Evolutionary conservation across 106 monocot genomes (phyloP).

Genomic region (Dendrobium chrysotoxum): DNA sequence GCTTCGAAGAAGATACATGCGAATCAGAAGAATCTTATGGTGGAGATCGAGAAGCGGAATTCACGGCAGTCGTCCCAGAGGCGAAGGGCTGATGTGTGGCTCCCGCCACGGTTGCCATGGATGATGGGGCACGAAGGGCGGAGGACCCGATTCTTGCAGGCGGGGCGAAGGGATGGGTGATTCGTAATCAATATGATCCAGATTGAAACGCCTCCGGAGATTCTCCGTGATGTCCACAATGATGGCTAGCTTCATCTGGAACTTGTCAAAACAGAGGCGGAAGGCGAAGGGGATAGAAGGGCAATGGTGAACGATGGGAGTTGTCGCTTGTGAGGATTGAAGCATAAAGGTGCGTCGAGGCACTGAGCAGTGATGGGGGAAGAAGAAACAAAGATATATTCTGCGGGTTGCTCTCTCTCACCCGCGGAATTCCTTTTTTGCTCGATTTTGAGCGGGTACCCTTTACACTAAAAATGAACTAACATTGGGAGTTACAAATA

Average conservation of each 20-base stretch:
- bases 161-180: slow-evolving; percentile 27
- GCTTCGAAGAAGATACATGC: too few relatives aligned
- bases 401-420: too few relatives aligned
- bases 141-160: slow-evolving; percentile 28
- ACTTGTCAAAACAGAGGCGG: slow-evolving; percentile 3
- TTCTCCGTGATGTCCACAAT: slow-evolving; percentile 36
- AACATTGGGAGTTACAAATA: too few relatives aligned
- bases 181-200: slow-evolving; percentile 26
- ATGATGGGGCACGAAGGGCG: slow-evolving; percentile 13
- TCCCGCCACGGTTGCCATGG: slow-evolving; percentile 41
- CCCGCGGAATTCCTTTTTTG: too few relatives aligned
- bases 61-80: neutral
- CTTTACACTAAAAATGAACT: too few relatives aligned
- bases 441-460: too few relatives aligned
- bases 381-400: too few relatives aligned
- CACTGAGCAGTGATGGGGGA: slow-evolving; percentile 5
- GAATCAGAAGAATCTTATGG: too few relatives aligned
- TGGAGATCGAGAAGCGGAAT: neutral
- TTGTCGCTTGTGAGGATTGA: neutral
- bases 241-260: slow-evolving; percentile 40
- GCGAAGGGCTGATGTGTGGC: neutral
- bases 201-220: slow-evolving; percentile 40
- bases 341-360: slow-evolving; percentile 6
- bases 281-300: neutral
- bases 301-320: neutral